Evolutionary conservation across 2,329 filamentous ascomycete species (phyloP).

Genomic region (Pyricularia pennisetigena): DNA sequence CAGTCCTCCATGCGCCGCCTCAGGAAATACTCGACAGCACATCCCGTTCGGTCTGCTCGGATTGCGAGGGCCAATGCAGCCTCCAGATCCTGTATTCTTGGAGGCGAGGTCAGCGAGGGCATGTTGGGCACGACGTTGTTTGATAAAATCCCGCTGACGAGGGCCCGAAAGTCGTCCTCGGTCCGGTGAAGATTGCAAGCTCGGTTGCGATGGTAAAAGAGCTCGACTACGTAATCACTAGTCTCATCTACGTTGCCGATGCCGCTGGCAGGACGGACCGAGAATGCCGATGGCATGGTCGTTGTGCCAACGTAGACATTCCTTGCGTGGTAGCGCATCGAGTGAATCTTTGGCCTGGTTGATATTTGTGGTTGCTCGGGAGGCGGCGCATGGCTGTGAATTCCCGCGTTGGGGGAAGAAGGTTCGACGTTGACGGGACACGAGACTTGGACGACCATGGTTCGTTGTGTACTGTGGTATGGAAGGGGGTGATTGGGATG

Average conservation of each 20-base stretch:
- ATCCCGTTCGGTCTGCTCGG: slow-evolving; percentile 4
- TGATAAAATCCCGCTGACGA: slow-evolving; percentile 9
- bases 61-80: slow-evolving; percentile 10
- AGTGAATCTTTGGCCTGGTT: slow-evolving; percentile 19
- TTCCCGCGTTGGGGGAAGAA: not conserved
- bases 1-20: slow-evolving; percentile 3
- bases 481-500: not conserved
- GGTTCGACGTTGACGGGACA: not conserved
- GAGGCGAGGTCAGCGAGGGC: not conserved
- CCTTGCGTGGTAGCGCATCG: slow-evolving; percentile 15
- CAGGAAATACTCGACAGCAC: slow-evolving; percentile 3
- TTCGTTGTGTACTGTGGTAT: not conserved
- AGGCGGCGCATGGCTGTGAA: not conserved
- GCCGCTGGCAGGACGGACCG: slow-evolving; percentile 11
- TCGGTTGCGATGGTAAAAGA: slow-evolving; percentile 20
- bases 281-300: slow-evolving; percentile 14
- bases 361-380: slow-evolving; percentile 6
- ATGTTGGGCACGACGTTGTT: not conserved
- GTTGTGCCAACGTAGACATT: slow-evolving; percentile 18
- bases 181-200: slow-evolving; percentile 20
- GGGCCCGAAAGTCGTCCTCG: slow-evolving; percentile 16
- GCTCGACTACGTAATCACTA: slow-evolving; percentile 15
- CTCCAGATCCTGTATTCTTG: slow-evolving; percentile 10
- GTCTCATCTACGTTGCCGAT: slow-evolving; percentile 5
- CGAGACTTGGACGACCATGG: not conserved